Base-by-base conservation (phyloP, 306 rosid genomes). In the Coriaria nepalensis region DNA sequence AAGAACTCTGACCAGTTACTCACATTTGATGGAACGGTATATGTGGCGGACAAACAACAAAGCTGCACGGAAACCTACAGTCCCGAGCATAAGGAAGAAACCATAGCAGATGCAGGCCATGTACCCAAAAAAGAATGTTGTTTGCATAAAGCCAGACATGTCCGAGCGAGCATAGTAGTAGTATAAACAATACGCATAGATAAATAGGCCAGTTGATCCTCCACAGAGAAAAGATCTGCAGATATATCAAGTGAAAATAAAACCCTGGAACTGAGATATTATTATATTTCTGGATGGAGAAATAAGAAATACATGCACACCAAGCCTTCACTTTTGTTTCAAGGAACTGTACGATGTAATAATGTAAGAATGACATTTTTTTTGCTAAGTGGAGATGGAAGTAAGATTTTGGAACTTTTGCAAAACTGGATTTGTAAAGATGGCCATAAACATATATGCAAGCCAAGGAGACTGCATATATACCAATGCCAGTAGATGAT, bases 81-180 rank as follows among this genome's bases (percentile, higher is more conserved):
- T 55, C 53, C 87, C 87, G 32, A 79, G 82, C 87, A 79, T 79
- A 55, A 79, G 75, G 74, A 75, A 79, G 79, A 79, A 72, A 45
- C 82, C 86, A 49, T 75, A 79, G 77, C 87, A 72, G 57, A 79
- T 68, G 55, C 82, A 71, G 36, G 82, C 82, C 86, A 79, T 79
- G 82, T 75, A 79, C 6, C 86, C 86, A 7, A 79, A 75, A 79
- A 79, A 79, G 60, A 79, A 79, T 0, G 86, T 74, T 8, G 81
- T 72, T 66, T 78, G 86, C 86, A 79, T 72, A 43, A 75, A 75
- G 11, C 79, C 87, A 0, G 87, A 79, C 87, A 75, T 75, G 33
- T 79, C 82, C 0, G 87, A 79, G 32, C 79, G 71, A 5, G 76
- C 77, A 7, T 75, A 55, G 82, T 75, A 79, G 82, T 79, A 79